phyloP scores from a whole-genome alignment of 805 yeast species.

The Nakazawaea molendinolei region DNA sequence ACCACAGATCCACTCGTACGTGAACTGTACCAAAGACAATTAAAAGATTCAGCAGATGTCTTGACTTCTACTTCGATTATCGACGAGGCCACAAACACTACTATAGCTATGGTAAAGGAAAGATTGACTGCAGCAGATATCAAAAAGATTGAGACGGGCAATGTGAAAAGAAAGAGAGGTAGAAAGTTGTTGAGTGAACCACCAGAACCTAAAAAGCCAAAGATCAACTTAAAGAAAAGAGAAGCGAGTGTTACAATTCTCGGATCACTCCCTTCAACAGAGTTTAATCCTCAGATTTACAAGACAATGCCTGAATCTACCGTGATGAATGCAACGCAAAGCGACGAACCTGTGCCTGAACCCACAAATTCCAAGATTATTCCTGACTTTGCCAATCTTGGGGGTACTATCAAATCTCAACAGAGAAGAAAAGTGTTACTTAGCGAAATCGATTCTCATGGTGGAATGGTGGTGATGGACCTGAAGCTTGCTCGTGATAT shows the following conservation, averaged over 20 bases:
- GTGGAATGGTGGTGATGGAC: slow-evolving; percentile 42
- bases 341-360: neutral
- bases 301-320: neutral
- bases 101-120: neutral
- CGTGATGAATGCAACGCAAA: neutral
- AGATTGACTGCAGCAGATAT: slow-evolving; percentile 8
- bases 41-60: neutral
- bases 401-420: slow-evolving; percentile 33
- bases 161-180: too few relatives aligned
- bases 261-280: neutral
- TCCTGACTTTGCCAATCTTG: slow-evolving; percentile 2
- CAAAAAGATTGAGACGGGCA: too few relatives aligned
- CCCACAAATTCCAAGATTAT: neutral
- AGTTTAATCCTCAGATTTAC: neutral
- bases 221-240: too few relatives aligned
- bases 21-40: neutral
- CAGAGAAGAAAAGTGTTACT: slow-evolving; percentile 38
- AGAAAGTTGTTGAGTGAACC: too few relatives aligned
- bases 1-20: slow-evolving; percentile 8
- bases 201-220: too few relatives aligned
- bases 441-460: slow-evolving; percentile 31
- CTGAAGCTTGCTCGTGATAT: slow-evolving; percentile 31
- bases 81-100: neutral
- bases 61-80: slow-evolving; percentile 1
- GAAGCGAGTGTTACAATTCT: too few relatives aligned